Base-by-base conservation (phyloP, 2,329 filamentous ascomycete genomes). In the Diaporthe vexans region DNA sequence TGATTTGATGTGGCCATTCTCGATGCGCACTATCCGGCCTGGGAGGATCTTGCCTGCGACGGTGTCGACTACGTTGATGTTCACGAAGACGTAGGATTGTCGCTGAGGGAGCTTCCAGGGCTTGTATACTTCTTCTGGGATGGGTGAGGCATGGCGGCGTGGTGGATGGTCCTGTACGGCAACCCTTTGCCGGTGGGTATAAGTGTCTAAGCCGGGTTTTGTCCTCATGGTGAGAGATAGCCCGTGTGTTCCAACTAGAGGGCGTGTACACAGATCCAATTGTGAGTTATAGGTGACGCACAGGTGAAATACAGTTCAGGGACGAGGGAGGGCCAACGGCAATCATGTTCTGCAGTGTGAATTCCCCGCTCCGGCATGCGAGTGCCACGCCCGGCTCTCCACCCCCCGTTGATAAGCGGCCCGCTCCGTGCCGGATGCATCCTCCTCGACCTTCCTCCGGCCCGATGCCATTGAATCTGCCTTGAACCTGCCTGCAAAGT, bases 61-160 rank as follows among this genome's bases (percentile, higher is more conserved):
- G 0, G 83, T 76, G 73, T 88, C 84, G 43, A 88, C 79, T 35
- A 88, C 76, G 68, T 83, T 86, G 65, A 85, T 85, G 73, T 88
- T 86, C 21, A 79, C 77, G 51, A 89, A 83, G 15, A 84, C 77
- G 58, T 83, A 83, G 0, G 75, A 78, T 52, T 76, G 78, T 61
- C 79, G 82, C 0, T 74, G 78, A 1, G 81, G 81, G 0, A 81
- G 78, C n/a, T 79, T 81, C 82, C 82, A 84, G 0, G 82, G 82
- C 74, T 82, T 83, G 76, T 81, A 77, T 10, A 81, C 72, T 65
- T 77, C 26, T 37, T 72, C 74, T 19, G 74, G 69, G 11, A 70
- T 74, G 43, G 58, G 48, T 1, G 57, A 72, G 11, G 43, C 43
- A 4, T 65, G 57, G 7, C 61, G 61, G 7, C 8, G 43, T 11